phyloP scores from a whole-genome alignment of 2,329 filamentous ascomycete species.

The Fonsecaea monophora region DNA sequence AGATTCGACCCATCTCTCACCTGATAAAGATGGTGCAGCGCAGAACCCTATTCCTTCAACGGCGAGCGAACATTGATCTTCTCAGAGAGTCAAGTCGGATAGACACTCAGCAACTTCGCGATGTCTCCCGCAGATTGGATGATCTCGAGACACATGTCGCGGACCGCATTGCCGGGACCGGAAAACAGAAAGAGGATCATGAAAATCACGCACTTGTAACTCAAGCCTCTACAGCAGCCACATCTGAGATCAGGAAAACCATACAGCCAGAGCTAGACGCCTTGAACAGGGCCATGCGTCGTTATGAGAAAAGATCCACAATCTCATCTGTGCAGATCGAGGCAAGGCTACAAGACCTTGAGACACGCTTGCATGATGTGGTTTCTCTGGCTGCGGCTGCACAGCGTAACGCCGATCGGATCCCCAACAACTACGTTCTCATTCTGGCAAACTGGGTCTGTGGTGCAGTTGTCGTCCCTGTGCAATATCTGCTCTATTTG shows the following conservation, averaged over 20 bases:
- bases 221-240: slow-evolving; percentile 46
- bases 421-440: slow-evolving; percentile 41
- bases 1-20: slow-evolving; percentile 82
- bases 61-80: slow-evolving; percentile 61
- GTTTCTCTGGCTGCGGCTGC: slow-evolving; percentile 81
- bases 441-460: slow-evolving; percentile 48
- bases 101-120: slow-evolving; percentile 42
- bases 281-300: slow-evolving; percentile 82
- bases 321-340: slow-evolving; percentile 78
- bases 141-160: slow-evolving; percentile 68
- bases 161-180: slow-evolving; percentile 43
- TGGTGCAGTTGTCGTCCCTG: slow-evolving; percentile 47
- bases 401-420: slow-evolving; percentile 43
- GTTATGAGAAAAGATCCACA: slow-evolving; percentile 88
- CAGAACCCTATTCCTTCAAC: slow-evolving; percentile 81
- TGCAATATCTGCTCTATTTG: slow-evolving; percentile 44
- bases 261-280: slow-evolving; percentile 86
- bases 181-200: slow-evolving; percentile 45
- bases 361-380: slow-evolving; percentile 75
- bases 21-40: slow-evolving; percentile 79
- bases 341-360: slow-evolving; percentile 73
- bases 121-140: slow-evolving; percentile 70
- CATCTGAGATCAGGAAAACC: slow-evolving; percentile 65
- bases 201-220: slow-evolving; percentile 49
- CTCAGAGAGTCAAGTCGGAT: slow-evolving; percentile 25